Evolutionary conservation across 345 rosid species (phyloP).

Genomic region (Excoecaria cochinchinensis): DNA sequence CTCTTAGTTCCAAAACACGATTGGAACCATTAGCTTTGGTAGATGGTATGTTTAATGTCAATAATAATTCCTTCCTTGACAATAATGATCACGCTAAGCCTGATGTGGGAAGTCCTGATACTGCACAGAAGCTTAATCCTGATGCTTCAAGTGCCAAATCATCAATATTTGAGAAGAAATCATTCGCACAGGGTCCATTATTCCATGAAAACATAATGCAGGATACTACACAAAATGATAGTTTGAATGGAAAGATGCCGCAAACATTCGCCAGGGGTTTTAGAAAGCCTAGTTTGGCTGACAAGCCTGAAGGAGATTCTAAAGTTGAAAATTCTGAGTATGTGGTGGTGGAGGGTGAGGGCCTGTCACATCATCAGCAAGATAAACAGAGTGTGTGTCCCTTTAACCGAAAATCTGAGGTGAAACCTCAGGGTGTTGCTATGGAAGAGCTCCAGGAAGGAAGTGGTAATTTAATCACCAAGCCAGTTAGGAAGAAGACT

Average conservation of each 20-base stretch:
- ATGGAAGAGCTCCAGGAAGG: slow-evolving; percentile 31
- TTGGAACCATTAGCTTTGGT: slow-evolving; percentile 17
- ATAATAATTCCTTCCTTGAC: slow-evolving; percentile 17
- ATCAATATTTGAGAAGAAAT: slow-evolving; percentile 23
- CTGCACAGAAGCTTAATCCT: slow-evolving; percentile 24
- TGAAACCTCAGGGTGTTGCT: slow-evolving; percentile 27
- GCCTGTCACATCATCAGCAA: slow-evolving; percentile 20
- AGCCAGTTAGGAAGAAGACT: slow-evolving; percentile 42
- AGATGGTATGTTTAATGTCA: slow-evolving; percentile 19
- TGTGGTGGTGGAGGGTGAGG: slow-evolving; percentile 18
- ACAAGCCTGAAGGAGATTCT: slow-evolving; percentile 15
- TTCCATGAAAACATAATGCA: slow-evolving; percentile 13
- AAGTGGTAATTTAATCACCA: slow-evolving; percentile 28
- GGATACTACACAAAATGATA: slow-evolving; percentile 18
- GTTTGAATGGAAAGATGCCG: slow-evolving; percentile 18
- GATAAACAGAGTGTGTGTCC: slow-evolving; percentile 32
- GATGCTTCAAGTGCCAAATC: slow-evolving; percentile 28
- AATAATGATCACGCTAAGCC: slow-evolving; percentile 20
- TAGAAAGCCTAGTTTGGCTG: slow-evolving; percentile 18
- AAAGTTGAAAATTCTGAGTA: slow-evolving; percentile 9
- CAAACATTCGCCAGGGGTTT: slow-evolving; percentile 21
- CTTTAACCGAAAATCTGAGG: slow-evolving; percentile 25
- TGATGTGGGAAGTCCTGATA: slow-evolving; percentile 18
- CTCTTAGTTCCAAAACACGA: slow-evolving; percentile 26
- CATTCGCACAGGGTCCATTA: slow-evolving; percentile 21